Percentiles rank a stretch among this genome's conserved stretches.
Evolutionary conservation across 1,284 basidiomycete species (phyloP).

Genomic region (Boletus semigastroideus): DNA sequence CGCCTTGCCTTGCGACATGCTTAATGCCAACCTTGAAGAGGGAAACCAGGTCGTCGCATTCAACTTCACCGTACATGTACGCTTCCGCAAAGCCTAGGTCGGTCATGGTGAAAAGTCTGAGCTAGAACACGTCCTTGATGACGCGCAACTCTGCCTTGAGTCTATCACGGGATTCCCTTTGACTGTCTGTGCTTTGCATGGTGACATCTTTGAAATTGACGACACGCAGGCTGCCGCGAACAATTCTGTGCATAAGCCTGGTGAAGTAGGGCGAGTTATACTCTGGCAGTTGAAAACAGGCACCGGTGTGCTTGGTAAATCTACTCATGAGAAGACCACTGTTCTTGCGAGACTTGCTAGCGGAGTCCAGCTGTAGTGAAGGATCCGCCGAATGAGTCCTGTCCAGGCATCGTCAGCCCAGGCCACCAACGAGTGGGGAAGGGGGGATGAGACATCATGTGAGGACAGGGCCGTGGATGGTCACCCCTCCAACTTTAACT

Average conservation of each 20-base stretch:
- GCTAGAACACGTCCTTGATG: conserved; percentile 65
- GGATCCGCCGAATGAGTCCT: neutral
- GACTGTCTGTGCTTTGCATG: neutral
- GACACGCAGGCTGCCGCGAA: neutral
- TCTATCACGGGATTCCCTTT: neutral
- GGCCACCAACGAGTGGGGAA: neutral
- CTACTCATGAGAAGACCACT: neutral
- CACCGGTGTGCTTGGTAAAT: neutral
- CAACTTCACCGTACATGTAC: conserved; percentile 70
- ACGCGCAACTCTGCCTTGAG: conserved; percentile 49
- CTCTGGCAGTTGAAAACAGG: neutral
- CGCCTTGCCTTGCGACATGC: neutral
- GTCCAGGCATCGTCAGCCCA: neutral
- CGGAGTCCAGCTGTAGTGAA: neutral
- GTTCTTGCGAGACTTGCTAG: neutral
- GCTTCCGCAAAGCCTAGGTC: conserved; percentile 76
- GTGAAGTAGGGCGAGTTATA: neutral
- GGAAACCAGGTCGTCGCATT: conserved; percentile 61
- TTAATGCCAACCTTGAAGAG: conserved; percentile 51
- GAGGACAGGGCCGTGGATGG: too few relatives aligned
- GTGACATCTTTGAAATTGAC: neutral
- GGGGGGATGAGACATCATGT: neutral
- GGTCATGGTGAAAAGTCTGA: conserved; percentile 58
- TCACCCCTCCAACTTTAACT: neutral
- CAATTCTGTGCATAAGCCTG: conserved; percentile 1